Evolutionary conservation across 129 eudicot genomes (phyloP).

Genomic region (Logfia minima): DNA sequence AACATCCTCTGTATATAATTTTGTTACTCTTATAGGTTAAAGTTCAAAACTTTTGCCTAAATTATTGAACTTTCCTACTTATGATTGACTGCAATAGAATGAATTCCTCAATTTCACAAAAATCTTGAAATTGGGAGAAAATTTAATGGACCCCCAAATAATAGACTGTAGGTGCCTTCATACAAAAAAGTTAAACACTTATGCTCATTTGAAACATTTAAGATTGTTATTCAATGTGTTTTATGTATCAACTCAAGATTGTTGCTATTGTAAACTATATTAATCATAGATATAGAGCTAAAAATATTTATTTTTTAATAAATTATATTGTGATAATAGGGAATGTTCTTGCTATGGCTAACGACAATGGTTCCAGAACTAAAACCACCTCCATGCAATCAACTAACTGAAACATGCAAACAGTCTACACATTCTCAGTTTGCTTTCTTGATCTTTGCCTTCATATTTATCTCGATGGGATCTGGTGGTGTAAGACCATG

Average conservation of each 20-base stretch:
- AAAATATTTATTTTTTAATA: not conserved
- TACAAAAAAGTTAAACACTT: not conserved
- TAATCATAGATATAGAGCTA: too few relatives aligned
- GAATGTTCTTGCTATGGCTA: slow-evolving; percentile 70
- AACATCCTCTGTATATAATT: not conserved
- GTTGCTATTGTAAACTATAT: not conserved
- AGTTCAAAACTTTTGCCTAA: not conserved
- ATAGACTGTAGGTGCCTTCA: not conserved
- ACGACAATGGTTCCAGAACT: slow-evolving; percentile 65
- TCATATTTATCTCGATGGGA: slow-evolving; percentile 73
- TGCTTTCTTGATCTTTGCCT: slow-evolving; percentile 53
- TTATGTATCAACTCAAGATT: too few relatives aligned
- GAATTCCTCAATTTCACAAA: not conserved
- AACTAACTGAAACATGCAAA: slow-evolving; percentile 42
- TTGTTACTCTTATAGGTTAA: not conserved
- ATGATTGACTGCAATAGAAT: too few relatives aligned
- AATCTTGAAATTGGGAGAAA: slow-evolving; percentile 4
- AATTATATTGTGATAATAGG: slow-evolving; percentile 38
- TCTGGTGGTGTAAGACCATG: slow-evolving; percentile 89
- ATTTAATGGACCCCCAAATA: not conserved
- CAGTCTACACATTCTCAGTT: slow-evolving; percentile 54
- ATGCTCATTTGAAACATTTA: not conserved
- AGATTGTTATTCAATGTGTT: not conserved
- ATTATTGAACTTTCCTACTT: not conserved
- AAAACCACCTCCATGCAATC: slow-evolving; percentile 67